phyloP scores from a whole-genome alignment of 2,329 filamentous ascomycete species.

The Penicillium sp. region DNA sequence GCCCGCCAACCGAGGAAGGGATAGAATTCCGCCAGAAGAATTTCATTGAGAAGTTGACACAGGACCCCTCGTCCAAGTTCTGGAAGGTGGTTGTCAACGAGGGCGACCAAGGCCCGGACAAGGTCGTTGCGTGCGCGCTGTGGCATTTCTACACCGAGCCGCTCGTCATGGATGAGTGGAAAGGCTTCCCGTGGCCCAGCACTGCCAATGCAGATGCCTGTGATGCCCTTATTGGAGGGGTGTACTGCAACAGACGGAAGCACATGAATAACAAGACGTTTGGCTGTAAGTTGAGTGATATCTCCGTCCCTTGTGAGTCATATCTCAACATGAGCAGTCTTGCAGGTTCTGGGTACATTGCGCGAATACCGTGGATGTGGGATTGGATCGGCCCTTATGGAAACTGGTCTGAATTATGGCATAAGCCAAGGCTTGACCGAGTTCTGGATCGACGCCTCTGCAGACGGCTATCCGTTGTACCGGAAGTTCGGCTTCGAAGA shows the following conservation, averaged over 20 bases:
- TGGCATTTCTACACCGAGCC: slow-evolving; percentile 20
- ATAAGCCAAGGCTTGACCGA: slow-evolving; percentile 19
- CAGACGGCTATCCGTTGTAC: slow-evolving; percentile 27
- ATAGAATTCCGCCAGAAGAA: slow-evolving; percentile 1
- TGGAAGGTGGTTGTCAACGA: slow-evolving; percentile 12
- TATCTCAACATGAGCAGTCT: no score
- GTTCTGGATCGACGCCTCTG: slow-evolving; percentile 26
- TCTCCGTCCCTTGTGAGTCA: no score
- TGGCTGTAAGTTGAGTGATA: slow-evolving; percentile 15
- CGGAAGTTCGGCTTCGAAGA: slow-evolving; percentile 29
- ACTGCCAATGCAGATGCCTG: slow-evolving; percentile 12
- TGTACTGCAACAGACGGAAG: slow-evolving; percentile 6
- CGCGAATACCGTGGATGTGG: slow-evolving; percentile 28
- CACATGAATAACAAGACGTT: slow-evolving; percentile 11
- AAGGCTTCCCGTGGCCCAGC: slow-evolving; percentile 12
- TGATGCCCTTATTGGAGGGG: slow-evolving; percentile 13
- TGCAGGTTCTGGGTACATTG: slow-evolving; percentile 33
- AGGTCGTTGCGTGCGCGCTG: slow-evolving; percentile 13
- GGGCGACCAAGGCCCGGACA: slow-evolving; percentile 11
- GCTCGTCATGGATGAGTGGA: slow-evolving; percentile 5
- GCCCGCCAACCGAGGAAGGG: not conserved
- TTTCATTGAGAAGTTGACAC: slow-evolving; percentile 6
- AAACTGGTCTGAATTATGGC: slow-evolving; percentile 23
- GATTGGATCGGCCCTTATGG: slow-evolving; percentile 27
- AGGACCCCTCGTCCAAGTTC: not conserved